A percentile compares a stretch with the other conserved stretches of the same genome.
Conservation (phyloP, 2,329 filamentous ascomycete species). For the Pseudofabraea citricarpa region DNA sequence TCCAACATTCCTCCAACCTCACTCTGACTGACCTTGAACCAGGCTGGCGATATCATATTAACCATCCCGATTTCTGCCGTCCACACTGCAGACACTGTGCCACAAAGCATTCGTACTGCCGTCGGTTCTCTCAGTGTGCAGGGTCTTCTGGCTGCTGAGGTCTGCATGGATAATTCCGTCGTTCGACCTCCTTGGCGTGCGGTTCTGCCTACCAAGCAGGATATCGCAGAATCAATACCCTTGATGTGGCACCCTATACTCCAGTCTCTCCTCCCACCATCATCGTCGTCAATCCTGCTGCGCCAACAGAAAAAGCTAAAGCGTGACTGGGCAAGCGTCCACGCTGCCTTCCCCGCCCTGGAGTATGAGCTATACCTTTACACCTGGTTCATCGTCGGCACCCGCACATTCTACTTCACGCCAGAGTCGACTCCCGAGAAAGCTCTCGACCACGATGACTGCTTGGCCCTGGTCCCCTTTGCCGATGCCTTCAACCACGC, state of each 20-base stretch:
- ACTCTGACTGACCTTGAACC: conserved; percentile 1
- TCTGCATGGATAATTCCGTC: conserved; percentile 49
- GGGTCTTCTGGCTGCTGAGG: conserved; percentile 64
- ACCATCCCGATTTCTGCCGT: conserved; percentile 60
- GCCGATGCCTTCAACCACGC: conserved; percentile 67
- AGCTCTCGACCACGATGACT: conserved; percentile 43
- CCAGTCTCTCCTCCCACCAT: conserved; percentile 39
- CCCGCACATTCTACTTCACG: conserved; percentile 55
- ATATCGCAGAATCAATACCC: conserved; percentile 55
- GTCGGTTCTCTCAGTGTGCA: conserved; percentile 57
- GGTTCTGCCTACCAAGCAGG: conserved; percentile 58
- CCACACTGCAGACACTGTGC: conserved; percentile 57
- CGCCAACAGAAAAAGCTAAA: conserved; percentile 50
- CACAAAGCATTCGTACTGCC: conserved; percentile 47
- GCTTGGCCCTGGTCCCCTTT: conserved; percentile 66
- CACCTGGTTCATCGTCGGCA: conserved; percentile 56
- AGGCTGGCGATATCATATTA: conserved; percentile 59
- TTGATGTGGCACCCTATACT: conserved; percentile 45
- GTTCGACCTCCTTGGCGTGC: conserved; percentile 55
- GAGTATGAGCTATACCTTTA: conserved; percentile 39
- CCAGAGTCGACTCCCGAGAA: conserved; percentile 31
- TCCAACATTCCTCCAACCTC: neutral
- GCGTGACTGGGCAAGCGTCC: conserved; percentile 43
- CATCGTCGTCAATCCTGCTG: conserved; percentile 39
- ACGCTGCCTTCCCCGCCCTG: conserved; percentile 35